These are phyloP conservation scores for Hirschioporus abietinus DNA, from an alignment of 768 basidiomycete genomes.

Conservation along the genomic window DNA sequence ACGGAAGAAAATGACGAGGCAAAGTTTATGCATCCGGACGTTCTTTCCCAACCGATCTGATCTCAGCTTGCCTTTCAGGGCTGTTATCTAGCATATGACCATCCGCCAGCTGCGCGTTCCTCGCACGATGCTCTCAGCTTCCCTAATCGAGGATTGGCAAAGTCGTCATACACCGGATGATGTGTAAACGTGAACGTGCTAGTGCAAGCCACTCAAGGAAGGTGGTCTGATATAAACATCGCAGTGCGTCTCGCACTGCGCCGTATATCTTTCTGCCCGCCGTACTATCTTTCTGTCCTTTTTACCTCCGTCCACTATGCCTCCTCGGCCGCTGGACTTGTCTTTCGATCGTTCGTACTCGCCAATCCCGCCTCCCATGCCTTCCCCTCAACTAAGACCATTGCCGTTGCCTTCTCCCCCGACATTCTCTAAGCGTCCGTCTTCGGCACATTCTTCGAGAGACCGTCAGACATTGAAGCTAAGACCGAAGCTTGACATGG, in stretches of 20 bases:
- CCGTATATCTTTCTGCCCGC: neutral
- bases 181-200: neutral
- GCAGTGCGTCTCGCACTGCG: neutral
- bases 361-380: conserved; percentile 1
- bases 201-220: neutral
- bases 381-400: neutral
- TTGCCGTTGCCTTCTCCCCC: conserved; percentile 1
- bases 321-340: conserved; percentile 1
- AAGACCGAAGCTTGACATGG: neutral
- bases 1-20: neutral
- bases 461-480: neutral
- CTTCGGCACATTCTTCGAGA: neutral
- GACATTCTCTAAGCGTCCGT: neutral
- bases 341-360: neutral
- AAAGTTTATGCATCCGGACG: neutral
- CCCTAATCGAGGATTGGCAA: neutral
- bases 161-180: neutral
- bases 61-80: neutral
- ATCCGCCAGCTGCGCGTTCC: neutral
- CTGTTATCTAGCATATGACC: neutral
- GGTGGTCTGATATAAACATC: neutral
- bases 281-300: neutral
- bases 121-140: neutral
- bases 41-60: neutral
- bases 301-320: neutral